phyloP scores from a whole-genome alignment of 805 yeast species.

The Hanseniaspora pseudoguilliermondii region DNA sequence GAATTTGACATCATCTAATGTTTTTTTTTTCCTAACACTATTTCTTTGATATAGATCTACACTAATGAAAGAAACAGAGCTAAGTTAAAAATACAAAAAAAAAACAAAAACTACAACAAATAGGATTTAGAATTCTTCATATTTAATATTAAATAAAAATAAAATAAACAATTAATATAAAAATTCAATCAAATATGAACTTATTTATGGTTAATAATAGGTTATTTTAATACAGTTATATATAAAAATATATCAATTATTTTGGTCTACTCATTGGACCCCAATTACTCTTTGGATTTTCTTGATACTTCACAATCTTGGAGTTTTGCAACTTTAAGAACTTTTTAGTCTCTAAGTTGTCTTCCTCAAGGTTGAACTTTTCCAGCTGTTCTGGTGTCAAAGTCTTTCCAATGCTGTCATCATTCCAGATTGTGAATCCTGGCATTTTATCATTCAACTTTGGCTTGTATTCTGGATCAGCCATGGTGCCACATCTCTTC shows the following conservation, averaged over 20 bases:
- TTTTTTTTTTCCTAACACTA: too few species aligned
- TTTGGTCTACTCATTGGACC: conserved; percentile 87
- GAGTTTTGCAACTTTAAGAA: conserved; percentile 54
- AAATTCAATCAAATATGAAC: neutral
- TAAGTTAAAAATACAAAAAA: too few species aligned
- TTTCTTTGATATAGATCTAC: too few species aligned
- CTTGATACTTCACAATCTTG: conserved; percentile 78
- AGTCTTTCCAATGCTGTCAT: conserved; percentile 26
- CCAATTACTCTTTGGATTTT: conserved; percentile 90
- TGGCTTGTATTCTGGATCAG: conserved; percentile 29
- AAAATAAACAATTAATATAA: neutral
- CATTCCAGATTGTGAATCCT: conserved; percentile 46
- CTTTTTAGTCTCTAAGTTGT: conserved; percentile 43
- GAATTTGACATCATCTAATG: conserved; percentile 7
- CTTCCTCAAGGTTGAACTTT: conserved; percentile 37
- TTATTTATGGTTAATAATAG: neutral
- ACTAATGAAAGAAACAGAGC: too few species aligned
- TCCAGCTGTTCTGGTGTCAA: conserved; percentile 12
- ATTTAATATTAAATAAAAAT: too few species aligned
- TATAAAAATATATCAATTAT: conserved; percentile 11
- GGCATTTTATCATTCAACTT: conserved; percentile 38
- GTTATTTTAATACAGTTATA: too few species aligned
- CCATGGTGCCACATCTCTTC: conserved; percentile 44
- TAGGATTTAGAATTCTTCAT: too few species aligned
- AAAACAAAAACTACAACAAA: too few species aligned